Evolutionary conservation across 2,329 filamentous ascomycete genomes (phyloP).

Genomic region (Epichloe uncinata): DNA sequence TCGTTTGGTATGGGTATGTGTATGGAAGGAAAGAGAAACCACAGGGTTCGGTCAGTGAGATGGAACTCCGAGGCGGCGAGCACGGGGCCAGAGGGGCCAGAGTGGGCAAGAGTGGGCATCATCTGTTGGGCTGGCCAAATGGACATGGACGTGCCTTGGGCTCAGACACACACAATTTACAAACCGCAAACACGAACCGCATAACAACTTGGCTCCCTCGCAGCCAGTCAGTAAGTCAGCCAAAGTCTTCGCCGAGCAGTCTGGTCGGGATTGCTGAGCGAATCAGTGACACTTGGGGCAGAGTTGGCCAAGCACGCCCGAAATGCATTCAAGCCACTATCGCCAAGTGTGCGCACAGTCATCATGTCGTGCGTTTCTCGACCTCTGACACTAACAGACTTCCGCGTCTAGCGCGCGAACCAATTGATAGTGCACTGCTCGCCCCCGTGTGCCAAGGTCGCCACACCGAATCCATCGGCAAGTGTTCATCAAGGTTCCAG

Average conservation of each 20-base stretch:
- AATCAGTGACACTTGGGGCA: not conserved
- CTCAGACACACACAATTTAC: not conserved
- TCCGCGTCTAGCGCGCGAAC: not conserved
- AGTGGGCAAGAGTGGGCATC: not conserved
- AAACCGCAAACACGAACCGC: too few species aligned
- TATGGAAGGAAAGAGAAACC: slow-evolving; percentile 7
- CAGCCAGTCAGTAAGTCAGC: not conserved
- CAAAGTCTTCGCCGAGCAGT: too few species aligned
- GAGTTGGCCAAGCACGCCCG: not conserved
- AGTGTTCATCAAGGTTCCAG: too few species aligned
- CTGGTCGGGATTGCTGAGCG: too few species aligned
- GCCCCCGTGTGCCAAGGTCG: not conserved
- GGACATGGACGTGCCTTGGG: not conserved
- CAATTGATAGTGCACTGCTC: not conserved
- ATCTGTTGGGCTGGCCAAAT: not conserved
- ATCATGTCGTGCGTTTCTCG: not conserved
- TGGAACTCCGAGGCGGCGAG: not conserved
- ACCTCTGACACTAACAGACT: not conserved
- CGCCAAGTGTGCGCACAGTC: too few species aligned
- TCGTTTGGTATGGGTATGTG: slow-evolving; percentile 2
- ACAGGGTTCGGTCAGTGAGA: slow-evolving; percentile 3
- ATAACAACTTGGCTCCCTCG: not conserved
- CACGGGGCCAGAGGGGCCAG: slow-evolving; percentile 1
- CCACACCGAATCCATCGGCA: not conserved
- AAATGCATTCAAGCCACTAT: not conserved